Conservation (phyloP, 331 rosid genomes). For the Prunus yedoensis region DNA sequence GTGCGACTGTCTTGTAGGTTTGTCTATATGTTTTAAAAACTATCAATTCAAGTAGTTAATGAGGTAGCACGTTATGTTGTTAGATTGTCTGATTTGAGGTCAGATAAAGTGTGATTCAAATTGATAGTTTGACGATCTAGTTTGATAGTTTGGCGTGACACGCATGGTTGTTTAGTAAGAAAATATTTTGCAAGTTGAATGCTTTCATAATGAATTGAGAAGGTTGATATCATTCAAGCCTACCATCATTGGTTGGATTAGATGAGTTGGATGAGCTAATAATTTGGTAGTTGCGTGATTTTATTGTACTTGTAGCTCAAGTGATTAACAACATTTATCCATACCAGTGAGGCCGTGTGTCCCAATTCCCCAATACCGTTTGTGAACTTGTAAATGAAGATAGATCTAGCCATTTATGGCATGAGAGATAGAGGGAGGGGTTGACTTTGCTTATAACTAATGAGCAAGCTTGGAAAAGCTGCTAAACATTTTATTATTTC, state of each 20-base stretch:
- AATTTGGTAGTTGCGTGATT: too few relatives aligned
- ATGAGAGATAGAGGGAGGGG: neutral
- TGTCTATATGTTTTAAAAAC: neutral
- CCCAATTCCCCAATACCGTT: too few relatives aligned
- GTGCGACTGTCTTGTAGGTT: neutral
- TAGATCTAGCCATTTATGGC: neutral
- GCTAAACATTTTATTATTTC: neutral
- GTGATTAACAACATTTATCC: too few relatives aligned
- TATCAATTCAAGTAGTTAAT: neutral
- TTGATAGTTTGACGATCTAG: neutral
- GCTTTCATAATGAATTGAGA: neutral
- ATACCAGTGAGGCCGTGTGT: too few relatives aligned
- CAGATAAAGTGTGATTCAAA: neutral
- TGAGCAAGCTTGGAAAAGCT: conserved; percentile 5
- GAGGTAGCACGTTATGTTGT: neutral
- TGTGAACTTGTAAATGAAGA: neutral
- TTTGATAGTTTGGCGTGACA: neutral
- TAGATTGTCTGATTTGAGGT: neutral
- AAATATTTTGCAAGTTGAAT: neutral
- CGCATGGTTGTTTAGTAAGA: neutral
- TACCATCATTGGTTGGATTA: too few relatives aligned
- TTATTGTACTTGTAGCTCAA: too few relatives aligned
- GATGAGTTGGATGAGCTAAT: too few relatives aligned
- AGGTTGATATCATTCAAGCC: too few relatives aligned
- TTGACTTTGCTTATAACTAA: neutral